These are phyloP conservation scores for Pilatotrama ljubarskyi DNA, from an alignment of 768 basidiomycete genomes.

Conservation along the genomic window DNA sequence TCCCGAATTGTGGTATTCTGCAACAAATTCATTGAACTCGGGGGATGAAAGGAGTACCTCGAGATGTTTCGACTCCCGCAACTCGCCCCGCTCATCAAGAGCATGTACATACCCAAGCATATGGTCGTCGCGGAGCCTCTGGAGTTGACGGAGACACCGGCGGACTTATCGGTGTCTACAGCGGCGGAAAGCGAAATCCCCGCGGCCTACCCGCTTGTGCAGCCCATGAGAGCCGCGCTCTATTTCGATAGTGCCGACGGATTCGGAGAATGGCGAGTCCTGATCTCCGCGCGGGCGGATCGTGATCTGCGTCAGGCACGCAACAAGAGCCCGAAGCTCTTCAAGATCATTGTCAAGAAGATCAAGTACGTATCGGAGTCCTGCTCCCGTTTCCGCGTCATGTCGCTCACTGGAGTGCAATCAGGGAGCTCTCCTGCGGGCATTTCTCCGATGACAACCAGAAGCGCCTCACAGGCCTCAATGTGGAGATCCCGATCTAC, in stretches of 20 bases:
- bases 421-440: slow-evolving; percentile 71
- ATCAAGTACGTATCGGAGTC: slow-evolving; percentile 49
- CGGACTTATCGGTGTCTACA: neutral
- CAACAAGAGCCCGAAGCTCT: slow-evolving; percentile 43
- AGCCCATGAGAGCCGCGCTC: slow-evolving; percentile 57
- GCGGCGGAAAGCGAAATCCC: slow-evolving; percentile 6
- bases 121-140: too few species aligned
- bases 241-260: slow-evolving; percentile 56
- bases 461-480: slow-evolving; percentile 50
- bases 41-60: slow-evolving; percentile 12
- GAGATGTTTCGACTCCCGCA: neutral
- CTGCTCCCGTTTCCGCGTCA: slow-evolving; percentile 45
- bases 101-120: neutral
- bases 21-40: neutral
- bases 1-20: neutral
- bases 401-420: slow-evolving; percentile 52
- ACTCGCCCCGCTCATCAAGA: neutral
- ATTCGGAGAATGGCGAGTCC: slow-evolving; percentile 63
- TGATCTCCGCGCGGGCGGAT: slow-evolving; percentile 52
- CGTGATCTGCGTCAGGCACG: slow-evolving; percentile 48
- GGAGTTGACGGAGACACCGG: neutral
- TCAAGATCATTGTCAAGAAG: slow-evolving; percentile 60
- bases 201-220: slow-evolving; percentile 46
- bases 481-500: slow-evolving; percentile 55
- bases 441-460: slow-evolving; percentile 72